Evolutionary conservation across 768 basidiomycete genomes (phyloP), one percentile per base, ranked within the genome.

Genomic region (Suillus occidentalis): DNA sequence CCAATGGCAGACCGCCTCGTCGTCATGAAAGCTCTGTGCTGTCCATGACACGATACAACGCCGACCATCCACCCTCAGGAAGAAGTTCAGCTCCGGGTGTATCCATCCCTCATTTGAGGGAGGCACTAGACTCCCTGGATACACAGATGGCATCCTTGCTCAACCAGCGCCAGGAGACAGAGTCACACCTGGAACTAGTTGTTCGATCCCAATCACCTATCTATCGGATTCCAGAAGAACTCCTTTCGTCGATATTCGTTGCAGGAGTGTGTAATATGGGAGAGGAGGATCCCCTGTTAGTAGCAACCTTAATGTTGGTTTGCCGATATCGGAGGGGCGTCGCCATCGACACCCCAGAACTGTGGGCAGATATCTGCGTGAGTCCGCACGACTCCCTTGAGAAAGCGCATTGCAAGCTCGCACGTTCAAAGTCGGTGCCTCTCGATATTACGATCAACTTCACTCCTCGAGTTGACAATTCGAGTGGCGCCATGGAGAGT

Each of bases 251-350:
- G 18, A 91, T 94, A 61, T 93, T 94, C 75, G 80, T 87, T 63
- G 87, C 83, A 62, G 91, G 90, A 16, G 87, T 92, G 20, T 75
- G 89, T 62, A 85, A 82, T 42, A 81, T 81, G 70, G 87, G 82
- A 53, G 89, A 90, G 64, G 89, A 91, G 69, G 85, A 90, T 74
- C 84, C 90, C 5, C 77, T 92, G 56, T 85, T 91, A 80, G 85
- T 92, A 42, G 84, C 88, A 63, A 89, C 87, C 36, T 72, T 94
- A 63, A 92, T 93, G 89, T 85, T 93, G 53, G 92, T 93, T 22
- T 93, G 90, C 78, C 87, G 86, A 59, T 87, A 91, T 71, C 94
- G 91, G 91, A 82, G 84, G 58, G 89, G 91, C 66, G 86, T 92
- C 67, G 88, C 87, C 62, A 72, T 90, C 69, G 83, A 85, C 71